Evolutionary conservation across 2,329 filamentous ascomycete genomes (phyloP), one percentile per base, ranked within the genome.

Genomic region (Neobulgaria alba): DNA sequence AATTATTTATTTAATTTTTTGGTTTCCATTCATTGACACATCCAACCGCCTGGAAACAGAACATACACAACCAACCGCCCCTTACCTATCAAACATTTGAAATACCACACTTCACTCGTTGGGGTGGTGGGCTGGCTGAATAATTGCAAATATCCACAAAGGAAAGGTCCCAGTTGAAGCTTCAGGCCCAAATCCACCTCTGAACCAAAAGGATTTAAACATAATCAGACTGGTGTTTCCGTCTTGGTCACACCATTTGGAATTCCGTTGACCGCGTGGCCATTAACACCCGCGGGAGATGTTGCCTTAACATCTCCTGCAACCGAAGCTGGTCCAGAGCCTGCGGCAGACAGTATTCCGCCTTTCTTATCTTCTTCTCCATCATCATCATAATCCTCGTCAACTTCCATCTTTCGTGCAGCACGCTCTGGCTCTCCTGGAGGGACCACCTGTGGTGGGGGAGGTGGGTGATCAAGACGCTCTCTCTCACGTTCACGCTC

Each of bases 381-480:
- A 42, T 89, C 90, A 56, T 96, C 90, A 60, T 96, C 90, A 56
- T 98, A 96, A 60, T 96, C 85, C 61, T 98, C 92, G 53, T 98
- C 89, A 15, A 96, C 85, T 5, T 96, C 90, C 78, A 98, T 93
- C 63, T 94, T 94, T 16, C 92, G 75, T 15, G 88, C 87, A 23
- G 92, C 88, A 39, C 79, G 68, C 61, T 84, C 79, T 8, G 88
- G 85, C 65, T 96, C 90, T 43, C 79, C 80, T 14, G 71, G 62
- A 15, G 72, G 67, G 2, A 72, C 62, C 19, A 73, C 62, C 29
- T 58, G 56, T 3, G 63, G 64, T 21, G 69, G 67, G 18, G 67
- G 54, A 21, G 48, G 47, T 21, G 48, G 47, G 16, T 52, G 51
- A 5, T 55, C 51, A 30, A 50, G 42, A 58, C 61, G 39, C 62